Conservation (phyloP, 2,329 filamentous ascomycete species). For the Fusarium sp. region DNA sequence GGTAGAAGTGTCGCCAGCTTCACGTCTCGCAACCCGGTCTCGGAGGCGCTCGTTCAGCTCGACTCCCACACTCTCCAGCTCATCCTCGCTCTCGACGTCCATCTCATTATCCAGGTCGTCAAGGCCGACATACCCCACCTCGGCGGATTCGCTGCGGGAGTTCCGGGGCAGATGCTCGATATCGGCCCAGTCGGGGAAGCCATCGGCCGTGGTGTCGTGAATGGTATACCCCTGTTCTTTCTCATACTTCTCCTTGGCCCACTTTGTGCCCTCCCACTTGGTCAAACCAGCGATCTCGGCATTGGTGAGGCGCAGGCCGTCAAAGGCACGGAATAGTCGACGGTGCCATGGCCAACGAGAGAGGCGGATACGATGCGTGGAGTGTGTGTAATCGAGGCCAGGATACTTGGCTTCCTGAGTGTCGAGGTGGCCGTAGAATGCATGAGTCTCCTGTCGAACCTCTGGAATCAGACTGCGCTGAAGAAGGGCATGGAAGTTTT, state of each 20-base stretch:
- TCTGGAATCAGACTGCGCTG: conserved; percentile 79
- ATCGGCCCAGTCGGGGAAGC: conserved; percentile 69
- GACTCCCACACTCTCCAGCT: conserved; percentile 68
- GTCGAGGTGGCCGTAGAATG: conserved; percentile 83
- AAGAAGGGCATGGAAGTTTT: conserved; percentile 77
- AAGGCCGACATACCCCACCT: conserved; percentile 34
- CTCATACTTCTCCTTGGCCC: conserved; percentile 85
- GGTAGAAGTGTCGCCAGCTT: conserved; percentile 68
- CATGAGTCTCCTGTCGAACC: conserved; percentile 81
- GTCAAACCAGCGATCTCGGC: conserved; percentile 79
- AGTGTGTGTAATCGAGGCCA: conserved; percentile 81
- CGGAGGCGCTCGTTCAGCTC: conserved; percentile 74
- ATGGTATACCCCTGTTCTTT: conserved; percentile 78
- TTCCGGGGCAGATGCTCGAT: conserved; percentile 37
- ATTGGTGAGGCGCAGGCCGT: conserved; percentile 74
- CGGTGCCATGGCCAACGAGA: conserved; percentile 82
- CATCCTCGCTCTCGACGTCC: conserved; percentile 66
- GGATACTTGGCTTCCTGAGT: conserved; percentile 86
- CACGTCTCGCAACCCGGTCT: conserved; percentile 71
- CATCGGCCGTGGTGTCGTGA: conserved; percentile 77
- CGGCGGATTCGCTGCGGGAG: conserved; percentile 22
- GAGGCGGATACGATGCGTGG: conserved; percentile 81
- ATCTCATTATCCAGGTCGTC: conserved; percentile 50
- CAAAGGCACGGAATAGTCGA: conserved; percentile 81
- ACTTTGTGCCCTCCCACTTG: conserved; percentile 86